Percentiles rank a stretch among this genome's conserved stretches.
phyloP scores from a whole-genome alignment of 192 early-diverging fungal species.

The Mortierella alpina region DNA sequence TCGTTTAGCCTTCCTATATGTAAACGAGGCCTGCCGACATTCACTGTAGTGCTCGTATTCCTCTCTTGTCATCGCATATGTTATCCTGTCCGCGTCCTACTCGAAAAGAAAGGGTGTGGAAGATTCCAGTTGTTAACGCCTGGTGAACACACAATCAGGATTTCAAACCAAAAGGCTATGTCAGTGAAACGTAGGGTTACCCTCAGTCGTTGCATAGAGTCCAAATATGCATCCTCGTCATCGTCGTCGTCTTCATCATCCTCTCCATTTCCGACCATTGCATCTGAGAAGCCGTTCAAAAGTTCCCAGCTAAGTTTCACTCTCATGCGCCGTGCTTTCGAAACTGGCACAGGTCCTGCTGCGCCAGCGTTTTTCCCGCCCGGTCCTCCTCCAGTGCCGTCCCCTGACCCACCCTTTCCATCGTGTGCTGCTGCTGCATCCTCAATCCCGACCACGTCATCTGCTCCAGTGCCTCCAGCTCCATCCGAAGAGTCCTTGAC shows the following conservation, averaged over 20 bases:
- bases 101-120: background rate
- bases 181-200: conserved; percentile 27
- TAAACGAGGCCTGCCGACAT: conserved; percentile 97
- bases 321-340: conserved; percentile 59
- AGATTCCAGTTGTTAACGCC: no score
- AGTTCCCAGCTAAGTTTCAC: conserved; percentile 96
- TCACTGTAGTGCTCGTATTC: conserved; percentile 99
- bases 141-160: background rate
- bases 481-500: conserved; percentile 77
- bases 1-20: conserved; percentile 91
- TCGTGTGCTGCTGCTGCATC: conserved; percentile 70
- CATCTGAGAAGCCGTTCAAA: conserved; percentile 80
- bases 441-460: conserved; percentile 64
- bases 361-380: conserved; percentile 25
- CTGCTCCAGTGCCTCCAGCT: conserved; percentile 63
- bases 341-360: conserved; percentile 51
- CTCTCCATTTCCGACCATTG: conserved; percentile 79
- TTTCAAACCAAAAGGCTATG: background rate
- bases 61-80: conserved; percentile 95
- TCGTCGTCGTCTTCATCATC: conserved; percentile 91
- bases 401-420: conserved; percentile 43
- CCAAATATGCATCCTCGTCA: conserved; percentile 90
- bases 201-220: conserved; percentile 84
- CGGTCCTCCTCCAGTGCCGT: conserved; percentile 32
- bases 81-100: conserved; percentile 91